Percentiles rank a stretch among this genome's conserved stretches.
phyloP scores from a whole-genome alignment of 2,329 filamentous ascomycete genomes.

The Leptographium galeiforme region DNA sequence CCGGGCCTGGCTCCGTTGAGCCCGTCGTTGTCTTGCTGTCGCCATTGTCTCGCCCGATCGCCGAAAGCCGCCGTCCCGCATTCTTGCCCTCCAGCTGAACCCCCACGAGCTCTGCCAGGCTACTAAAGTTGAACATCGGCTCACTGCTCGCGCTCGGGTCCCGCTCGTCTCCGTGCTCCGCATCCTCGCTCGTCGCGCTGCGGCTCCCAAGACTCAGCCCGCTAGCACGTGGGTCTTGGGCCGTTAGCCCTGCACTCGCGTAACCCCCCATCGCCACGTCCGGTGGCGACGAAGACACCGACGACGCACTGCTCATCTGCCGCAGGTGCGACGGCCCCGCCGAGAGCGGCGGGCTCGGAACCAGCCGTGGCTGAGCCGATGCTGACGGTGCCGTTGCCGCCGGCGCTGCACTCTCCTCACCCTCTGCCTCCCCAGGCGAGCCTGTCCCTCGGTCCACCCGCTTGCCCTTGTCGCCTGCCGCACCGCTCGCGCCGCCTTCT shows the following conservation, averaged over 20 bases:
- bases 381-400: slow-evolving; percentile 13
- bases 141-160: slow-evolving; percentile 43
- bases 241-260: slow-evolving; percentile 19
- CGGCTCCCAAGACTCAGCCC: slow-evolving; percentile 35
- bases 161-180: slow-evolving; percentile 35
- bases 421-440: slow-evolving; percentile 14
- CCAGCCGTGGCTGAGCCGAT: slow-evolving; percentile 20
- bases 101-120: slow-evolving; percentile 72
- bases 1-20: too few species aligned
- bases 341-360: slow-evolving; percentile 34
- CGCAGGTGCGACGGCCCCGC: slow-evolving; percentile 59
- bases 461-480: slow-evolving; percentile 45
- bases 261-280: slow-evolving; percentile 51
- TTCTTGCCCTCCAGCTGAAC: slow-evolving; percentile 40
- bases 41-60: slow-evolving; percentile 15
- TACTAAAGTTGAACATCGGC: slow-evolving; percentile 84
- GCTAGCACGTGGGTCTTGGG: slow-evolving; percentile 38
- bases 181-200: slow-evolving; percentile 26
- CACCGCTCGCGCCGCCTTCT: neutral
- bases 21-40: neutral
- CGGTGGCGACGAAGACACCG: slow-evolving; percentile 60
- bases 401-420: neutral
- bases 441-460: slow-evolving; percentile 41
- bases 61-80: slow-evolving; percentile 19
- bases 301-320: slow-evolving; percentile 79